Evolutionary conservation across 1,284 basidiomycete genomes (phyloP).

Genomic region (Sanghuangporus baumii): DNA sequence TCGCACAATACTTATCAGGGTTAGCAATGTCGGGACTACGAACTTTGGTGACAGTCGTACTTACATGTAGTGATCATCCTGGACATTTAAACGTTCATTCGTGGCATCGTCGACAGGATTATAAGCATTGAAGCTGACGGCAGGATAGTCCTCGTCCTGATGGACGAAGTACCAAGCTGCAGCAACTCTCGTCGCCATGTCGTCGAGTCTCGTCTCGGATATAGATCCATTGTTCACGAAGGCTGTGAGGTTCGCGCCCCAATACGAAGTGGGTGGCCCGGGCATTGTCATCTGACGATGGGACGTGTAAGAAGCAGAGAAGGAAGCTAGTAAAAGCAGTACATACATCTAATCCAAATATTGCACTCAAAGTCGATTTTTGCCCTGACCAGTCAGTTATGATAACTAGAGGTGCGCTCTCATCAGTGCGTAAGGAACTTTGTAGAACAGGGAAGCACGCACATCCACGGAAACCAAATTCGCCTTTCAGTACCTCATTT

Average conservation of each 20-base stretch:
- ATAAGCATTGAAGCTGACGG: constrained; percentile 58
- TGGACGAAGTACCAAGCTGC: constrained; percentile 55
- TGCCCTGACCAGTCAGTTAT: constrained; percentile 68
- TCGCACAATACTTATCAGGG: constrained; percentile 43
- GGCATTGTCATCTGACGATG: constrained; percentile 40
- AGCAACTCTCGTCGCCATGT: constrained; percentile 64
- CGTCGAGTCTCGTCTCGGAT: constrained; percentile 54
- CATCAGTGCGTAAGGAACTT: not conserved
- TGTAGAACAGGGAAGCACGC: not conserved
- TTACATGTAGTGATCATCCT: constrained; percentile 57
- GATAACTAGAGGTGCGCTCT: constrained; percentile 31
- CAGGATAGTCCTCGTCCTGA: constrained; percentile 64
- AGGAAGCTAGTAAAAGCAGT: not conserved
- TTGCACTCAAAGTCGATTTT: constrained; percentile 50
- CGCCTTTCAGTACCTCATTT: constrained; percentile 75
- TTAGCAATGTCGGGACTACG: not conserved
- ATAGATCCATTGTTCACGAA: constrained; percentile 70
- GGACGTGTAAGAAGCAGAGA: not conserved
- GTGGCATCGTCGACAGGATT: constrained; percentile 40
- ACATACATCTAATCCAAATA: constrained; percentile 63
- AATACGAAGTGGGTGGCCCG: constrained; percentile 44
- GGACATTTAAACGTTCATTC: constrained; percentile 71
- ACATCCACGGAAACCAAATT: constrained; percentile 79
- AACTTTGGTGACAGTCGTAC: not conserved
- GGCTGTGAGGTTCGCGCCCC: constrained; percentile 56